Evolutionary conservation across 2,329 filamentous ascomycete genomes (phyloP).

Genomic region (Tolypocladium album): DNA sequence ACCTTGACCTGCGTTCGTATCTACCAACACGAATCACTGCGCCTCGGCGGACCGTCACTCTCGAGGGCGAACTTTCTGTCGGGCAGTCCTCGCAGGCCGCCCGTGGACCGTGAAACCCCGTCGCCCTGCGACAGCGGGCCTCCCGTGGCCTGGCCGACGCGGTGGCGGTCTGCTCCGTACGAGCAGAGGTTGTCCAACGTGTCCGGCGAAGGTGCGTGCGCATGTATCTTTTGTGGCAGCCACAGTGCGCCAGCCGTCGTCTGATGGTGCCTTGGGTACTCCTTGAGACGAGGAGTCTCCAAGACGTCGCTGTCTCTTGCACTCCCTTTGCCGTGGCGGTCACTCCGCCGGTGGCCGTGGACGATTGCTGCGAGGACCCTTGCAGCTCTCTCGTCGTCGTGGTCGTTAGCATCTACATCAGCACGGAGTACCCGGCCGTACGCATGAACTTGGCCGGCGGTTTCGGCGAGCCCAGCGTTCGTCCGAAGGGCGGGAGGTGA

Average conservation of each 20-base stretch:
- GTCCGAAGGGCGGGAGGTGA: neutral
- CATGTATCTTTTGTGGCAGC: neutral
- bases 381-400: neutral
- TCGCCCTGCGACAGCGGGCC: neutral
- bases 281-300: neutral
- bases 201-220: neutral
- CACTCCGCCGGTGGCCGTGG: neutral
- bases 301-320: neutral
- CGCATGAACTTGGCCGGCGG: neutral
- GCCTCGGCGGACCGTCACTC: neutral
- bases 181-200: neutral
- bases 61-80: too few species aligned
- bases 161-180: neutral
- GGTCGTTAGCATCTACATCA: neutral
- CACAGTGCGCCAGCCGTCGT: neutral
- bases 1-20: neutral
- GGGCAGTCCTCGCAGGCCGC: neutral
- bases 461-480: neutral
- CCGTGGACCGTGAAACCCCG: neutral
- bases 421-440: too few species aligned
- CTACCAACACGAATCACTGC: neutral
- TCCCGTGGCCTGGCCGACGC: neutral
- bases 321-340: neutral
- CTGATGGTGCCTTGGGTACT: neutral
- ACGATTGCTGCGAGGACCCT: neutral